These are phyloP conservation scores for Podospora tetraspora DNA, from an alignment of 495 filamentous ascomycete species.

Conservation along the genomic window DNA sequence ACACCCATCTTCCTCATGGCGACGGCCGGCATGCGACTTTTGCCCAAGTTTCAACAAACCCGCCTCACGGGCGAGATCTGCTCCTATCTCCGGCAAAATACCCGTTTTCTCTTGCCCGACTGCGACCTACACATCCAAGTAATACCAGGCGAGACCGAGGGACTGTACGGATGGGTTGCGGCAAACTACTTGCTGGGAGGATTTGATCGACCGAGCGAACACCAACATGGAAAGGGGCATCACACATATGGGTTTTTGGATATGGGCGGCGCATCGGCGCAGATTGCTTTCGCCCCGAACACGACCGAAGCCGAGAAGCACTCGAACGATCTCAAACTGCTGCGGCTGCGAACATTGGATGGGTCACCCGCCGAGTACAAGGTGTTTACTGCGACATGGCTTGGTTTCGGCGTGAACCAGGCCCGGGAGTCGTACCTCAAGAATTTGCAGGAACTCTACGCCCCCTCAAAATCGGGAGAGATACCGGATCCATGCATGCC, in stretches of 20 bases:
- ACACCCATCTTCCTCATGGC: slow-evolving; percentile 94
- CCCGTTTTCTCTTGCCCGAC: slow-evolving; percentile 81
- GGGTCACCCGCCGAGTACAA: slow-evolving; percentile 71
- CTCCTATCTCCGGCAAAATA: slow-evolving; percentile 70
- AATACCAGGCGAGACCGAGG: slow-evolving; percentile 95
- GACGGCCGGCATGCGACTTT: slow-evolving; percentile 91
- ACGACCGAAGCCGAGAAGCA: slow-evolving; percentile 85
- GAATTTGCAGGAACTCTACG: slow-evolving; percentile 56
- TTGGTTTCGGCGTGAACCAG: slow-evolving; percentile 92
- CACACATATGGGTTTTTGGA: slow-evolving; percentile 97
- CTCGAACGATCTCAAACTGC: slow-evolving; percentile 77
- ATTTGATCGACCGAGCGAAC: slow-evolving; percentile 72
- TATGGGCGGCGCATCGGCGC: slow-evolving; percentile 96
- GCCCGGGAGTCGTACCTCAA: slow-evolving; percentile 78
- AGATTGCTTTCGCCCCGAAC: slow-evolving; percentile 97
- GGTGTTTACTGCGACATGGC: slow-evolving; percentile 94
- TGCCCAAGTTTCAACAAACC: slow-evolving; percentile 66
- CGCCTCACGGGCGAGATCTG: slow-evolving; percentile 74
- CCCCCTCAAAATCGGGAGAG: slow-evolving; percentile 51
- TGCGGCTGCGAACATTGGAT: slow-evolving; percentile 77
- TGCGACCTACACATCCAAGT: slow-evolving; percentile 89
- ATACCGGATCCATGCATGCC: slow-evolving; percentile 92
- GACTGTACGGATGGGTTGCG: slow-evolving; percentile 96
- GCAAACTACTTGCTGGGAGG: slow-evolving; percentile 96
- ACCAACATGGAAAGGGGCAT: slow-evolving; percentile 74